A percentile compares a stretch with the other conserved stretches of the same genome.
phyloP scores from a whole-genome alignment of 2,329 filamentous ascomycete species.

The Botrytis fragariae region DNA sequence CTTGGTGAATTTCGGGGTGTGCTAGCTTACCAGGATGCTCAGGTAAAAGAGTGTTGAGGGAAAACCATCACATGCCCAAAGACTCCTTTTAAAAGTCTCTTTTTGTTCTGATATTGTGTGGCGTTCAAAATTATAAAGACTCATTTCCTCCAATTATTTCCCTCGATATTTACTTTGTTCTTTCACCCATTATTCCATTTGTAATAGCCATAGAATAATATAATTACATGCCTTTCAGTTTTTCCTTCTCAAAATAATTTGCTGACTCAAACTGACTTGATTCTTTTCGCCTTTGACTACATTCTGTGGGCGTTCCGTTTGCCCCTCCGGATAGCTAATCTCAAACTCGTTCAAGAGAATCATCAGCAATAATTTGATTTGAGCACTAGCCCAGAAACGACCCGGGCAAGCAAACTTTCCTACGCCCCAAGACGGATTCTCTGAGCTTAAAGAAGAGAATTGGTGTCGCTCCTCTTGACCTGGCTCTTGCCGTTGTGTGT shows the following conservation, averaged over 20 bases:
- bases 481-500: slow-evolving; percentile 25
- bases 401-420: slow-evolving; percentile 41
- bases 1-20: not conserved
- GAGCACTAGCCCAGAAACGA: slow-evolving; percentile 41
- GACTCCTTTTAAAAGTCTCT: not conserved
- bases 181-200: not conserved
- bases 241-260: not conserved
- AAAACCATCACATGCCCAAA: not conserved
- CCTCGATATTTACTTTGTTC: not conserved
- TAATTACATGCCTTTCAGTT: not conserved
- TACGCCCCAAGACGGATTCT: not conserved
- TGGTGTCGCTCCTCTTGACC: slow-evolving; percentile 35
- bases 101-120: not conserved
- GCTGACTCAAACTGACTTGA: not conserved
- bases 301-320: slow-evolving; percentile 52
- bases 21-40: not conserved
- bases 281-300: not conserved
- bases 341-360: not conserved
- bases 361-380: slow-evolving; percentile 35
- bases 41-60: not conserved
- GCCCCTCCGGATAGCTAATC: slow-evolving; percentile 58
- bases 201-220: not conserved
- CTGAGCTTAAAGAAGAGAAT: slow-evolving; percentile 26
- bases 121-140: not conserved
- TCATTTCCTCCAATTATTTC: not conserved